Evolutionary conservation across 2,329 filamentous ascomycete genomes (phyloP).

Genomic region (Sordariomycetes sp.): DNA sequence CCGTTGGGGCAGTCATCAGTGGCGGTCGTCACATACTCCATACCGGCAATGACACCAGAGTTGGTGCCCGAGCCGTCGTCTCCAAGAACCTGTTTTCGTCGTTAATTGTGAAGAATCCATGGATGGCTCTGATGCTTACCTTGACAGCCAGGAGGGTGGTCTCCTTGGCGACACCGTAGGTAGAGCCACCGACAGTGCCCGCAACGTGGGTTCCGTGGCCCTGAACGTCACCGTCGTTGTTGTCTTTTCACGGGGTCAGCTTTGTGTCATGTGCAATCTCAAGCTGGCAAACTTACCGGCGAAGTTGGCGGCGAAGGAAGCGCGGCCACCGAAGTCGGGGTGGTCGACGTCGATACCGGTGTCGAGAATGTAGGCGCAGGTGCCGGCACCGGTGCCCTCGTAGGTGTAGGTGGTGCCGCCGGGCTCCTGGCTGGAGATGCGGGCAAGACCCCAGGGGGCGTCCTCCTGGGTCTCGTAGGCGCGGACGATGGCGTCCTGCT

Average conservation of each 20-base stretch:
- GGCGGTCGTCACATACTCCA: slow-evolving; percentile 26
- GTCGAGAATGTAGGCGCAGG: slow-evolving; percentile 35
- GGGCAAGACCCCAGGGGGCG: slow-evolving; percentile 30
- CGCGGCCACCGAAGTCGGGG: slow-evolving; percentile 31
- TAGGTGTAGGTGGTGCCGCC: slow-evolving; percentile 22
- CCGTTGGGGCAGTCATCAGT: slow-evolving; percentile 28
- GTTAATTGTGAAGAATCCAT: no score
- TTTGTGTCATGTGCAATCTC: no score
- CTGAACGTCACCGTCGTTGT: slow-evolving; percentile 26
- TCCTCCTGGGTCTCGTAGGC: slow-evolving; percentile 35
- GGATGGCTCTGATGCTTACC: no score
- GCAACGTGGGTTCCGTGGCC: slow-evolving; percentile 40
- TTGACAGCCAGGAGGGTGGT: slow-evolving; percentile 33
- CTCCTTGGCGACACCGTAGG: slow-evolving; percentile 36
- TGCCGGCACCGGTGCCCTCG: slow-evolving; percentile 25
- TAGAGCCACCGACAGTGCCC: slow-evolving; percentile 31
- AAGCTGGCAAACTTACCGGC: no score
- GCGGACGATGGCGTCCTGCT: slow-evolving; percentile 34
- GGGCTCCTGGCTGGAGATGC: slow-evolving; percentile 22
- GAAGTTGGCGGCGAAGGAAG: slow-evolving; percentile 27
- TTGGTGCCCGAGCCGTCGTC: slow-evolving; percentile 23
- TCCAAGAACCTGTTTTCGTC: no score
- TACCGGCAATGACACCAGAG: slow-evolving; percentile 32
- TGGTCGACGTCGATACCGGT: slow-evolving; percentile 28
- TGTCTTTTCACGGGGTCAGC: no score